Conservation (phyloP, 75 land plant species). For the Isoetes taiwanensis region DNA sequence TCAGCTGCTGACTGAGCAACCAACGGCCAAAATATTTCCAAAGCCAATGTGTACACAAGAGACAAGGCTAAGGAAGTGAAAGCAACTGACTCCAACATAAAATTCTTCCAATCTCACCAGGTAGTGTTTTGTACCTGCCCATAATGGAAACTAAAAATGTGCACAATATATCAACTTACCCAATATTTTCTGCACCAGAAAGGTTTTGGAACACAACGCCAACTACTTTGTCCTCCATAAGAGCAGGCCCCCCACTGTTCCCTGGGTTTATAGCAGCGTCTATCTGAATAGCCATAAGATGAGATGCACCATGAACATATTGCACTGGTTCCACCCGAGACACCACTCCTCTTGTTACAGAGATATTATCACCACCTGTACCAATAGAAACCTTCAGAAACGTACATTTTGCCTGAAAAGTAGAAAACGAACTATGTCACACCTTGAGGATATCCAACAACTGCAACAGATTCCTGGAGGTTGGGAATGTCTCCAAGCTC, state of each 20-base stretch:
- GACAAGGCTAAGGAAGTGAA: too few species aligned
- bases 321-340: slow-evolving; percentile 86
- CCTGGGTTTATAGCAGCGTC: slow-evolving; percentile 98
- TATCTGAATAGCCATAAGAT: slow-evolving; percentile 91
- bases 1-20: too few species aligned
- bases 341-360: slow-evolving; percentile 90
- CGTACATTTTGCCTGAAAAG: not conserved
- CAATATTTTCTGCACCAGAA: slow-evolving; percentile 85
- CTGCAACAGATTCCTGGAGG: slow-evolving; percentile 90
- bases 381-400: not conserved
- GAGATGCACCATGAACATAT: slow-evolving; percentile 84
- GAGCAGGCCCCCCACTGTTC: slow-evolving; percentile 93
- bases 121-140: too few species aligned
- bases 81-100: too few species aligned
- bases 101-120: too few species aligned
- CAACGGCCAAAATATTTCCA: too few species aligned
- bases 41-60: too few species aligned
- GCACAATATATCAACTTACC: too few species aligned
- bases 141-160: too few species aligned
- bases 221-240: slow-evolving; percentile 77
- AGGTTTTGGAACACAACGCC: slow-evolving; percentile 94
- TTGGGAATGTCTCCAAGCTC: slow-evolving; percentile 79
- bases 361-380: slow-evolving; percentile 90
- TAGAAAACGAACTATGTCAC: not conserved
- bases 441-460: slow-evolving; percentile 98